Conservation (phyloP, 2,329 filamentous ascomycete genomes). For the Paraphoma sp. region DNA sequence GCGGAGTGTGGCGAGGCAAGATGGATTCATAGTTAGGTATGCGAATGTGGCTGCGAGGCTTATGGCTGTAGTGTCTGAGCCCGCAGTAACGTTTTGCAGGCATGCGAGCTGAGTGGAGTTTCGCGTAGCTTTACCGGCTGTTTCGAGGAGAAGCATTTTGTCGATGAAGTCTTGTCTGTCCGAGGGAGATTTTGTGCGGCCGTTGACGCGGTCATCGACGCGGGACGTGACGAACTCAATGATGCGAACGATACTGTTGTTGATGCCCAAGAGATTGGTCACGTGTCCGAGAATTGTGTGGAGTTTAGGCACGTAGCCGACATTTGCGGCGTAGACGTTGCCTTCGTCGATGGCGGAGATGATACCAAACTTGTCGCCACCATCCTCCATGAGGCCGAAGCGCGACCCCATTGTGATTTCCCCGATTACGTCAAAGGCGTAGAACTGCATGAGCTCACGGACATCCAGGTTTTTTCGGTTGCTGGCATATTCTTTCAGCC, state of each 20-base stretch:
- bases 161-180: conserved; percentile 18
- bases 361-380: conserved; percentile 11
- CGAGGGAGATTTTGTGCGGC: conserved; percentile 6
- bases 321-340: background rate
- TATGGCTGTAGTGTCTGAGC: conserved; percentile 57
- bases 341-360: conserved; percentile 6
- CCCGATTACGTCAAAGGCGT: conserved; percentile 61
- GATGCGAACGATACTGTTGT: background rate
- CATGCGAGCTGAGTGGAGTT: conserved; percentile 3
- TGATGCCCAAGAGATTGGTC: background rate
- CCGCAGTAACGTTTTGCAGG: conserved; percentile 46
- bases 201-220: conserved; percentile 8
- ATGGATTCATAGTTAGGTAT: conserved; percentile 49
- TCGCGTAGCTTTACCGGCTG: conserved; percentile 13
- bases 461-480: conserved; percentile 46
- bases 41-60: conserved; percentile 56
- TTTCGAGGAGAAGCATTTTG: conserved; percentile 16
- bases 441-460: conserved; percentile 55
- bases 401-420: conserved; percentile 53
- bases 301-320: conserved; percentile 11
- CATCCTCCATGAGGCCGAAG: conserved; percentile 21
- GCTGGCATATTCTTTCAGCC: conserved; percentile 33
- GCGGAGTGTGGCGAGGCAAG: conserved; percentile 20
- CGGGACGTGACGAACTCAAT: background rate
- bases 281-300: conserved; percentile 4